Evolutionary conservation across 2,329 filamentous ascomycete genomes (phyloP).

Genomic region (Botrytis fragariae): DNA sequence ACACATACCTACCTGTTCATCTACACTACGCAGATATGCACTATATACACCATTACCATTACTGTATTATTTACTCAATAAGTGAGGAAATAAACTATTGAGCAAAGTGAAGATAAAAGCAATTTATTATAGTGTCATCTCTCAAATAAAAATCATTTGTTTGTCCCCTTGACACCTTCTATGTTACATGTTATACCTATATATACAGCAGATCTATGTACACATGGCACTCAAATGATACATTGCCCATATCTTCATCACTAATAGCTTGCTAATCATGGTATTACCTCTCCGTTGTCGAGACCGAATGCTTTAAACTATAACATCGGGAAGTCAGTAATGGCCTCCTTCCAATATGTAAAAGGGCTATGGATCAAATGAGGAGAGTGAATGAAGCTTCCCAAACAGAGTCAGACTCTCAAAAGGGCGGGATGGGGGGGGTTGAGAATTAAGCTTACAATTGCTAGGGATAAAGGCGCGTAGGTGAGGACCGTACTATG

Average conservation of each 20-base stretch:
- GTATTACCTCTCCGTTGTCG: slow-evolving; percentile 34
- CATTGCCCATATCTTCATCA: background rate
- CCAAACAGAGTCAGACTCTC: background rate
- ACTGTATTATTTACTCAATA: background rate
- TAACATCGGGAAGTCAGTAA: background rate
- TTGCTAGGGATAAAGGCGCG: slow-evolving; percentile 60
- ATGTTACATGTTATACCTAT: background rate
- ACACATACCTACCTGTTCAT: background rate
- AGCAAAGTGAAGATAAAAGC: background rate
- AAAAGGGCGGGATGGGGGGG: too few species aligned
- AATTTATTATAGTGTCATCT: background rate
- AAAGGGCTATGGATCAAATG: background rate
- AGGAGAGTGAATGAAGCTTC: background rate
- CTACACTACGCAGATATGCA: background rate
- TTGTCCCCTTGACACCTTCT: background rate
- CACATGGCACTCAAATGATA: background rate
- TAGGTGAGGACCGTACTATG: slow-evolving; percentile 70
- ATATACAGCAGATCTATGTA: background rate
- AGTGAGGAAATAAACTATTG: background rate
- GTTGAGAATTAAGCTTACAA: slow-evolving; percentile 41
- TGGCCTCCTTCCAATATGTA: background rate
- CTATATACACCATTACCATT: background rate
- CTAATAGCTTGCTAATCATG: background rate
- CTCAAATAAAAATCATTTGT: background rate
- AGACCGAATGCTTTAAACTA: slow-evolving; percentile 58